A percentile compares a stretch with the other conserved stretches of the same genome.
phyloP scores from a whole-genome alignment of 306 rosid species.

The Alnus rubra region DNA sequence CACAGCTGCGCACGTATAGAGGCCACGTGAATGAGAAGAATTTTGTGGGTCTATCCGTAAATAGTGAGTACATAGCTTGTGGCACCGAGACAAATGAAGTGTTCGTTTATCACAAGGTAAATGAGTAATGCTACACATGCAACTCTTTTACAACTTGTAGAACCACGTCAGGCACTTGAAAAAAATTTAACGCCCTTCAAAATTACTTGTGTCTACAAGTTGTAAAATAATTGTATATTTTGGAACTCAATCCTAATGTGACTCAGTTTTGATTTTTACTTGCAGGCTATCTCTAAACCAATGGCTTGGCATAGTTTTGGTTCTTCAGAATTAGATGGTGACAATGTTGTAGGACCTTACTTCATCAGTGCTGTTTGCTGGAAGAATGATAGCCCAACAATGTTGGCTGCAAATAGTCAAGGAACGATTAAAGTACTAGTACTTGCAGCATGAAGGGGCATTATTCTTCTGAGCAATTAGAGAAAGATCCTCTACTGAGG shows the following conservation, averaged over 20 bases:
- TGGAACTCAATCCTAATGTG: not conserved
- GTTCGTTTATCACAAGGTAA: slow-evolving; percentile 92
- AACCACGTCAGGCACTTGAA: too few species aligned
- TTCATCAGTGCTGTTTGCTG: slow-evolving; percentile 98
- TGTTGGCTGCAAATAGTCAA: slow-evolving; percentile 92
- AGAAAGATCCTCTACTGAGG: not conserved
- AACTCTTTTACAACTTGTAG: too few species aligned
- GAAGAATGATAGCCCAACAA: slow-evolving; percentile 90
- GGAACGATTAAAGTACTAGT: slow-evolving; percentile 93
- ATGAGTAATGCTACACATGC: too few species aligned
- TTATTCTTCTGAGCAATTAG: not conserved
- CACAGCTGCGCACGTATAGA: slow-evolving; percentile 76
- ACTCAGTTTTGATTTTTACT: slow-evolving; percentile 22
- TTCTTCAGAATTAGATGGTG: slow-evolving; percentile 66
- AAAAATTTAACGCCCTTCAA: too few species aligned
- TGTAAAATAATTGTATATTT: too few species aligned
- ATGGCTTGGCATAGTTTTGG: slow-evolving; percentile 87
- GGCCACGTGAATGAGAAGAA: slow-evolving; percentile 96
- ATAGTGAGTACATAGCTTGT: slow-evolving; percentile 82
- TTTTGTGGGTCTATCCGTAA: slow-evolving; percentile 95
- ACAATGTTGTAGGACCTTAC: slow-evolving; percentile 72
- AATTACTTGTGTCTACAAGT: too few species aligned
- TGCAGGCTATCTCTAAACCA: slow-evolving; percentile 89
- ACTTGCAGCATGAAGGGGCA: slow-evolving; percentile 63
- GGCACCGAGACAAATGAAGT: slow-evolving; percentile 97